Conservation (phyloP, 108 stramenopile species). For the Fragilaria radians region DNA sequence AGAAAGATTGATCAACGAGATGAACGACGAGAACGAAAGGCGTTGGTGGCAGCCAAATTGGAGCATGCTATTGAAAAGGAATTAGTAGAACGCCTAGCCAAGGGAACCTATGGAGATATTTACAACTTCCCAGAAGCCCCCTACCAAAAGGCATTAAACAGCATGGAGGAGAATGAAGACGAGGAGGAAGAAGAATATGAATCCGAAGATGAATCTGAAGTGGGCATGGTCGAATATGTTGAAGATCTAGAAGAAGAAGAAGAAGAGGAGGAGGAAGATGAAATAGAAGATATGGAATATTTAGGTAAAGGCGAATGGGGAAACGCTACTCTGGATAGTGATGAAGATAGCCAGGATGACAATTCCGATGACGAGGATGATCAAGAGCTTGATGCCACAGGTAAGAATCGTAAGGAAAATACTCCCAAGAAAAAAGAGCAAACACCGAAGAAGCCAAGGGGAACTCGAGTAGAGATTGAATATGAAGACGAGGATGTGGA, state of each 20-base stretch:
- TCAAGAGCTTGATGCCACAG: slow-evolving; percentile 20
- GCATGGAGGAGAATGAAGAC: slow-evolving; percentile 53
- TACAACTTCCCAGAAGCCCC: slow-evolving; percentile 92
- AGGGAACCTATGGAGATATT: slow-evolving; percentile 95
- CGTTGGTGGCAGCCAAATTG: slow-evolving; percentile 88
- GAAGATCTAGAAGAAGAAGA: slow-evolving; percentile 83
- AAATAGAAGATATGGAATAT: slow-evolving; percentile 76
- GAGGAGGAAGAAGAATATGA: slow-evolving; percentile 50
- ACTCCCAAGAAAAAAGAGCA: slow-evolving; percentile 21
- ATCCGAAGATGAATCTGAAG: slow-evolving; percentile 38
- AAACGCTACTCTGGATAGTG: slow-evolving; percentile 26
- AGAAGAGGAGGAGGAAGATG: slow-evolving; percentile 53
- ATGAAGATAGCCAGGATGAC: slow-evolving; percentile 28
- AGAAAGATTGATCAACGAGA: slow-evolving; percentile 90
- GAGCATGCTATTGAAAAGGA: slow-evolving; percentile 90
- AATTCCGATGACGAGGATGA: slow-evolving; percentile 28
- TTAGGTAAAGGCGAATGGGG: slow-evolving; percentile 57
- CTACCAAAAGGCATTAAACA: slow-evolving; percentile 79
- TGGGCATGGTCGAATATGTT: slow-evolving; percentile 59
- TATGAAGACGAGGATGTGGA: slow-evolving; percentile 81
- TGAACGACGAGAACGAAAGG: slow-evolving; percentile 88
- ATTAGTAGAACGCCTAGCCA: slow-evolving; percentile 89
- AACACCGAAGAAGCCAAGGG: slow-evolving; percentile 29
- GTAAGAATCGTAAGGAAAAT: slow-evolving; percentile 22
- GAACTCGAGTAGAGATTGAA: slow-evolving; percentile 74